Conservation (phyloP, 352 stramenopile genomes). For the Pythium chondricola region DNA sequence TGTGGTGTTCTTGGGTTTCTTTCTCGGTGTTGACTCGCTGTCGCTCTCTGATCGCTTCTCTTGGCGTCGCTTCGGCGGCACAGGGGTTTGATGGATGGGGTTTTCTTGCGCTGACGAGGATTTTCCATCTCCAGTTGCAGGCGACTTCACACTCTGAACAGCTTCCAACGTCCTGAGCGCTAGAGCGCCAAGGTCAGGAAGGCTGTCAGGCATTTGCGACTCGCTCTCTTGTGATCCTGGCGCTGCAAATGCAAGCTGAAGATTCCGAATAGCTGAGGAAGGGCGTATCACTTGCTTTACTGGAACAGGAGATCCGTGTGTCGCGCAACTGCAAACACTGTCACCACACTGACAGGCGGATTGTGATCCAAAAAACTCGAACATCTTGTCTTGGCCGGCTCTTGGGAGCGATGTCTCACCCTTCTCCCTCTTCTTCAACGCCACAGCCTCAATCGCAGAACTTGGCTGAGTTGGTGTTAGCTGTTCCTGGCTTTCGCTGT, state of each 20-base stretch:
- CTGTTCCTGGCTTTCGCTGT: slow-evolving; percentile 35
- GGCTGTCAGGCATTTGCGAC: slow-evolving; percentile 27
- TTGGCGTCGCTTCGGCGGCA: too few species aligned
- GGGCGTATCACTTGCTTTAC: slow-evolving; percentile 4
- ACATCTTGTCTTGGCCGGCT: slow-evolving; percentile 31
- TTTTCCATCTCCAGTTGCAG: too few species aligned
- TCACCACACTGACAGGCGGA: slow-evolving; percentile 21
- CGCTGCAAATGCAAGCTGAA: slow-evolving; percentile 61
- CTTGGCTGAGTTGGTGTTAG: slow-evolving; percentile 39
- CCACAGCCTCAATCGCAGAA: slow-evolving; percentile 6
- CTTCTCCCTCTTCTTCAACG: slow-evolving; percentile 29
- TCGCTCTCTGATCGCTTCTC: too few species aligned
- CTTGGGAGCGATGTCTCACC: background rate
- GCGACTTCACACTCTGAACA: too few species aligned
- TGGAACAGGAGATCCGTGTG: background rate
- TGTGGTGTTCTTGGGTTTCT: slow-evolving; percentile 7
- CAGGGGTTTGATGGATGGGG: too few species aligned
- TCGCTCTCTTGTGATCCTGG: slow-evolving; percentile 55
- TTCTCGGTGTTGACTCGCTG: slow-evolving; percentile 10
- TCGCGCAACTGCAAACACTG: slow-evolving; percentile 16
- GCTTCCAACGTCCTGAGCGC: slow-evolving; percentile 24
- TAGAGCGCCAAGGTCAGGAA: slow-evolving; percentile 24
- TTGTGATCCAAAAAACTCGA: slow-evolving; percentile 22
- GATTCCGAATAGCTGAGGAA: slow-evolving; percentile 38
- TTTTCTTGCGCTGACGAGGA: too few species aligned